Evolutionary conservation across 805 yeast genomes (phyloP).

Genomic region (Teunomyces gatunensis): DNA sequence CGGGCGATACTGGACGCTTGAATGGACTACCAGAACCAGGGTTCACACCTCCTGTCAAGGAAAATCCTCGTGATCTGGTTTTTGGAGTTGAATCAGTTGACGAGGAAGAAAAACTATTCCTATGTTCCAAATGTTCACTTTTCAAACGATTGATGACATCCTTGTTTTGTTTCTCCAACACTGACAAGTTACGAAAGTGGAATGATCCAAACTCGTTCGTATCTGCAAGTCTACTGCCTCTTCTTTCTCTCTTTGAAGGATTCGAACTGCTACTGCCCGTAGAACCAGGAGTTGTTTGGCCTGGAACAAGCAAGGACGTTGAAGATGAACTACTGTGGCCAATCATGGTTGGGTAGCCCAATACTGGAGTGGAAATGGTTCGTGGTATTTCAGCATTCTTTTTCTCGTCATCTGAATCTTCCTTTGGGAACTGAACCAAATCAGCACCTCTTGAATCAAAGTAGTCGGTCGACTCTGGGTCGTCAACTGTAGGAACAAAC

Average conservation of each 20-base stretch:
- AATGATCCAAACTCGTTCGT: slow-evolving; percentile 87
- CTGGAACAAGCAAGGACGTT: slow-evolving; percentile 10
- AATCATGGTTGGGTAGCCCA: slow-evolving; percentile 15
- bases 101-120: slow-evolving; percentile 47
- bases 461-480: slow-evolving; percentile 88
- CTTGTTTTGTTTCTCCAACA: slow-evolving; percentile 89
- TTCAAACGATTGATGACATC: slow-evolving; percentile 87
- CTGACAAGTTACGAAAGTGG: slow-evolving; percentile 82
- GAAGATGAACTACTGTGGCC: slow-evolving; percentile 6
- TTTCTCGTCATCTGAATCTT: slow-evolving; percentile 38
- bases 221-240: slow-evolving; percentile 71
- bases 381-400: slow-evolving; percentile 16
- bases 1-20: slow-evolving; percentile 49
- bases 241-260: slow-evolving; percentile 53
- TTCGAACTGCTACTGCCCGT: slow-evolving; percentile 7
- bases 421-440: slow-evolving; percentile 56
- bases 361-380: slow-evolving; percentile 9
- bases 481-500: slow-evolving; percentile 73
- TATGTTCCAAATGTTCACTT: slow-evolving; percentile 72
- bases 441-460: slow-evolving; percentile 90
- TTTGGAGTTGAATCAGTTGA: slow-evolving; percentile 44
- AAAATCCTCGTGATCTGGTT: slow-evolving; percentile 32
- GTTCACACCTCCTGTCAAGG: slow-evolving; percentile 23
- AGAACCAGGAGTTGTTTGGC: slow-evolving; percentile 2
- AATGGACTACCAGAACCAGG: slow-evolving; percentile 26